Evolutionary conservation across 1,284 basidiomycete genomes (phyloP), one percentile per base, ranked within the genome.

Genomic region (Cerrena zonata): DNA sequence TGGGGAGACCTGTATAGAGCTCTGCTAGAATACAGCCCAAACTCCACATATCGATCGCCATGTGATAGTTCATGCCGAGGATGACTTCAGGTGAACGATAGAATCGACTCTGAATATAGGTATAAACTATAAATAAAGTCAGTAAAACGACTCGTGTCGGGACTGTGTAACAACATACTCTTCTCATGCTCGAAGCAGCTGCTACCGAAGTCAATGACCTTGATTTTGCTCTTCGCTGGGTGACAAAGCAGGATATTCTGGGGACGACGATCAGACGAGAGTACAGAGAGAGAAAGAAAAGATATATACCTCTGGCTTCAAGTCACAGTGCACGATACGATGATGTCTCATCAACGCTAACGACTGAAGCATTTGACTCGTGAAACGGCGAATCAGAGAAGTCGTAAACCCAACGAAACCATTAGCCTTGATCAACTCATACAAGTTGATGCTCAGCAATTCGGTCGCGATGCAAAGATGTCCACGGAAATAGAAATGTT

Each of bases 381-480:
- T 96, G 72, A 99, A 99, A 18, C 96, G 86, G 34, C 95, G 86
- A 60, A 99, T 98, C 45, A 99, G 77, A 10, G 81, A 82, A 0
- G 95, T 97, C 25, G 94, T 91, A 70, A 99, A 99, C 12, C 96
- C 96, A 42, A 89, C 89, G 63, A 99, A 99, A 58, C 89, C 91
- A 69, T 99, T 99, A 19, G 95, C 95, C 72, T 99, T 99, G 78
- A 99, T 98, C 54, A 99, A 76, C 72, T 99, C 96, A 73, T 99
- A 99, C 47, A 99, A 76, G 69, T 99, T 99, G 75, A 99, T 98
- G 69, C 94, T 96, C 54, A 99, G 77, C 47, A 99, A 75, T 70
- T 99, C 96, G 78, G 94, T 99, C 18, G 95, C 95, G 57, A 99
- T 99, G 71, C 96, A 99, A 15, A 99, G 78, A 69, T 99, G 96